Base-by-base conservation (phyloP, 768 basidiomycete genomes). In the Lyophyllum atratum region DNA sequence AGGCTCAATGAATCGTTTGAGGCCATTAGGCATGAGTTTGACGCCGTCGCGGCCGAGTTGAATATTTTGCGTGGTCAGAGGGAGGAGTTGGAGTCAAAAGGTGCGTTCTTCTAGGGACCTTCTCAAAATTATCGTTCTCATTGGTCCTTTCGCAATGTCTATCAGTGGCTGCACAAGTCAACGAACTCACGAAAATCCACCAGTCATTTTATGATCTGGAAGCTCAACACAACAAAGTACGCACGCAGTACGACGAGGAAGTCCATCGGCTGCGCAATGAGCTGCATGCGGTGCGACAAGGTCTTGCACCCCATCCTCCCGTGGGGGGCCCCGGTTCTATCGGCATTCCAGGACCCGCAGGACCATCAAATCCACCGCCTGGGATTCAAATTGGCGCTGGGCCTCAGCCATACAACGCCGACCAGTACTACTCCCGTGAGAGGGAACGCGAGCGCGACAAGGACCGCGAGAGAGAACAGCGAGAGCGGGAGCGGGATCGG, bases 41-140 rank as follows among this genome's bases (percentile, higher is more conserved):
- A 97, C 49, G 76, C 76, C 54, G 75, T 95, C 57, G 74, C 84
- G 9, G 74, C 79, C 46, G 94, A 97, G 67, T 74, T 90, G 49
- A 76, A 73, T n/a, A 66, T 81, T 10, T 77, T 90, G 64, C 83
- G 92, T 54, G 80, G 76, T 28, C 92, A 96, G 73, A 78, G 92
- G 49, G 95, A 97, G 63, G 96, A 98, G 55, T 91, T 87, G 68
- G 95, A 98, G 74, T 79, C 77, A 6, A 95, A 94, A 81, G 84
- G 96, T 95, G 61, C 55, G 87, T 79, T 22, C 28, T 37, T 10
- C 12, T 4, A n/a, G 31, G 37, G 19, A 31, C 56, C 5, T 24
- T 42, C 37, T 8, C 29, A 22, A 39, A n/a, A 29, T 56, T n/a
- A 2, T 46, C 54, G 47, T 52, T 53, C 33, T 28, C 31, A 4